These are phyloP conservation scores for Monosporascus cannonballus DNA, from an alignment of 2,329 filamentous ascomycete species.

Conservation along the genomic window DNA sequence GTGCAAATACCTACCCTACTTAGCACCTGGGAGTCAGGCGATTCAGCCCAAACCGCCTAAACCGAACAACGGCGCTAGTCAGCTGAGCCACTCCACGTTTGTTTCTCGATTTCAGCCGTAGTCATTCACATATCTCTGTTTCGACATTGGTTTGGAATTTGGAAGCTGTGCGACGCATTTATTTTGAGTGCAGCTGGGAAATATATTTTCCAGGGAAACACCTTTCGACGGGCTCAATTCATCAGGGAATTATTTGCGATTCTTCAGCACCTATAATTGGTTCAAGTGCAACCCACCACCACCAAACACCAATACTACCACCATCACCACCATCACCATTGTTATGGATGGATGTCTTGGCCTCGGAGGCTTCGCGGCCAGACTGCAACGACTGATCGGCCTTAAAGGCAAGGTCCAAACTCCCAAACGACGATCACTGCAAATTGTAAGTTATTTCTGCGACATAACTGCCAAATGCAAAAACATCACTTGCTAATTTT, in stretches of 20 bases:
- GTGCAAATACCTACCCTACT: not conserved
- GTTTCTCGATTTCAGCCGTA: too few species aligned
- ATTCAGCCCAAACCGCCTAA: not conserved
- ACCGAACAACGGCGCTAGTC: not conserved
- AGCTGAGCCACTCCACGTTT: not conserved
- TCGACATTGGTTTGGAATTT: too few species aligned
- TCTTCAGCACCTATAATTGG: not conserved
- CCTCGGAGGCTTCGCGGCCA: constrained; percentile 14
- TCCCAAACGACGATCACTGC: constrained; percentile 17
- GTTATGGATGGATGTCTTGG: constrained; percentile 16
- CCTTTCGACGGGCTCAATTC: too few species aligned
- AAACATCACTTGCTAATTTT: constrained; percentile 15
- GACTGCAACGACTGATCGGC: constrained; percentile 19
- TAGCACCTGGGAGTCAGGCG: not conserved
- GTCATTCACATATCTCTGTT: too few species aligned
- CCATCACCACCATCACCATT: constrained; percentile 1
- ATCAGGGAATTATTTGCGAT: too few species aligned
- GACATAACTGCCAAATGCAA: not conserved
- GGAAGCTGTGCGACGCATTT: too few species aligned
- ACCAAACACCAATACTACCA: not conserved
- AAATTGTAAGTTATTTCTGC: constrained; percentile 18
- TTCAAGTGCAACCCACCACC: not conserved
- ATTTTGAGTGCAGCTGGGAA: too few species aligned
- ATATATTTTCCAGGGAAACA: too few species aligned
- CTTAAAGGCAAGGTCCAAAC: constrained; percentile 13